phyloP scores from a whole-genome alignment of 306 rosid genomes.

The Dryas alaskensis region DNA sequence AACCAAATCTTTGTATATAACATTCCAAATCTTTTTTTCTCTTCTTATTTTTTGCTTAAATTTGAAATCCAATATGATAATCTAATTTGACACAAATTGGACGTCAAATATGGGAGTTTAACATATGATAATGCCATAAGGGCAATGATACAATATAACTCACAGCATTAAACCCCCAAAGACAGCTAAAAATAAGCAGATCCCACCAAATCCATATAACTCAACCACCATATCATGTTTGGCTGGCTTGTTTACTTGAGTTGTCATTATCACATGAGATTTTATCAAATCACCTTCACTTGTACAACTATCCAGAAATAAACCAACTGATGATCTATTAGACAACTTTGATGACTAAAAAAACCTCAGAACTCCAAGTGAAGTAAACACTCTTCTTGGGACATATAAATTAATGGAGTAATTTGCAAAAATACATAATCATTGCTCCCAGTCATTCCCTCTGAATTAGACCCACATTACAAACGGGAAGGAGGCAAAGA shows the following conservation, averaged over 20 bases:
- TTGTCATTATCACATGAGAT: not conserved
- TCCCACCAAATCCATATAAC: not conserved
- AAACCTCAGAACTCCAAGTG: not conserved
- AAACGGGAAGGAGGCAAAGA: conserved; percentile 18
- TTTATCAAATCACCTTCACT: not conserved
- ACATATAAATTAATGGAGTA: conserved; percentile 7
- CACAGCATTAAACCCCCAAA: too few species aligned
- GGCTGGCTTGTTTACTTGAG: not conserved
- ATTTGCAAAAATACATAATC: conserved; percentile 10
- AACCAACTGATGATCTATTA: not conserved
- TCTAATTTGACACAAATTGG: not conserved
- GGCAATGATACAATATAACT: not conserved
- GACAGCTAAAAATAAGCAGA: not conserved
- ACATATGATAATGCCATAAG: not conserved
- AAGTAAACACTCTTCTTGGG: conserved; percentile 8
- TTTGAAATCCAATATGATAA: not conserved
- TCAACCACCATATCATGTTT: not conserved
- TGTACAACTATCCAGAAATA: not conserved
- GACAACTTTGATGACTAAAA: not conserved
- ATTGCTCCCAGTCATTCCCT: conserved; percentile 18
- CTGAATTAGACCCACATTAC: not conserved
- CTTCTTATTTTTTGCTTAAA: not conserved
- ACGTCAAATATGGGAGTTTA: not conserved
- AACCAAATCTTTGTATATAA: not conserved
- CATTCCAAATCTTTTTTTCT: not conserved